Evolutionary conservation across 148 eudicot genomes (phyloP).

Genomic region (Chenopodium suecicum): DNA sequence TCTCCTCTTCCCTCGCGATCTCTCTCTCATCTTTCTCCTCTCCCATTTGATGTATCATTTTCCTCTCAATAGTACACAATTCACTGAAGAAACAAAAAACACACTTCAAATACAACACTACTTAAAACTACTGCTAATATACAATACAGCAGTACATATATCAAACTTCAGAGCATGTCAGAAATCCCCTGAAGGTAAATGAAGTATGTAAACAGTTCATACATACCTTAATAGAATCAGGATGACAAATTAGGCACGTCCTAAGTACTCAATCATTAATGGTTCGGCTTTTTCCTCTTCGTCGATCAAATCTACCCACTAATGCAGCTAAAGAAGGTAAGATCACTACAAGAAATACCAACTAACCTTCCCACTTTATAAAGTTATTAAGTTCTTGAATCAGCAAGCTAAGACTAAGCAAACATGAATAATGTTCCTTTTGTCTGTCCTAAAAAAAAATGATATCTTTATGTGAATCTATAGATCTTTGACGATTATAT

Average conservation of each 20-base stretch:
- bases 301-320: neutral
- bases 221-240: neutral
- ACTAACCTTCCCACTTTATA: neutral
- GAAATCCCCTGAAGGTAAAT: neutral
- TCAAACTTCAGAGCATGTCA: neutral
- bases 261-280: neutral
- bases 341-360: neutral
- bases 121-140: neutral
- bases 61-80: neutral
- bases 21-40: conserved; percentile 29
- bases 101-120: neutral
- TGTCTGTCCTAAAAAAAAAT: neutral
- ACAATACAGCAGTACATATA: neutral
- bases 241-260: neutral
- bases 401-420: neutral
- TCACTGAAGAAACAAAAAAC: neutral
- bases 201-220: neutral
- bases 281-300: neutral
- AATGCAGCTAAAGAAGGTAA: neutral
- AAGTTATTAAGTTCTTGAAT: neutral
- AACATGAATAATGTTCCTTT: neutral
- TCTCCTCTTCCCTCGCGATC: conserved; percentile 26
- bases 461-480: neutral
- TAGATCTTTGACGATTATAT: neutral
- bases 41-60: neutral